A percentile compares a stretch with the other conserved stretches of the same genome.
Conservation (phyloP, 2,329 filamentous ascomycete species). For the Helminthosporium solani region DNA sequence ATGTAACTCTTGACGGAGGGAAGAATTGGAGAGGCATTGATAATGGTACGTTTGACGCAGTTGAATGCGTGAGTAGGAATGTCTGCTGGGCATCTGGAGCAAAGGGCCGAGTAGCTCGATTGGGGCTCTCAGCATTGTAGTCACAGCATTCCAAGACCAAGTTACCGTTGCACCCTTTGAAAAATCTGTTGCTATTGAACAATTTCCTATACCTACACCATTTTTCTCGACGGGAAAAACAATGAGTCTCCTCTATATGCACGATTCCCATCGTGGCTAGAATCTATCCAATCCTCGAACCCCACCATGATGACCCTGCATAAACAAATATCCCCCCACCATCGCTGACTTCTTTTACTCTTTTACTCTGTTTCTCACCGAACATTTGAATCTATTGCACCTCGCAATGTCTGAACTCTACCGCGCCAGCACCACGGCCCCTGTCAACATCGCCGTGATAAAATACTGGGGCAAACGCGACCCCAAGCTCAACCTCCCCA, state of each 20-base stretch:
- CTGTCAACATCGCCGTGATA: constrained; percentile 97
- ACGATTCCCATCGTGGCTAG: neutral
- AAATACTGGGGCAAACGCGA: constrained; percentile 99
- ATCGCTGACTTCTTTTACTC: neutral
- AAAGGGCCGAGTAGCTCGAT: constrained; percentile 20
- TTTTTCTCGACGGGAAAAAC: no score
- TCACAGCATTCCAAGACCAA: no score
- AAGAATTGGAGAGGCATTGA: constrained; percentile 24
- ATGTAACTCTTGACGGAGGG: constrained; percentile 30
- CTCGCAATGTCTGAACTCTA: constrained; percentile 61
- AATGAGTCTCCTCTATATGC: neutral
- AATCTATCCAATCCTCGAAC: neutral
- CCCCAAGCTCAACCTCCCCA: constrained; percentile 88
- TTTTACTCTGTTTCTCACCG: neutral
- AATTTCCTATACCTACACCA: no score
- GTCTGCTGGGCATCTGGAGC: constrained; percentile 32
- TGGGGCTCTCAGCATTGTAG: constrained; percentile 1
- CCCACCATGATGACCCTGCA: constrained; percentile 2
- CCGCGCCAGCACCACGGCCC: constrained; percentile 91
- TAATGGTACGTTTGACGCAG: constrained; percentile 32
- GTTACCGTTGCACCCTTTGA: no score
- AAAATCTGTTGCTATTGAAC: no score
- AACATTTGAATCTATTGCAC: neutral
- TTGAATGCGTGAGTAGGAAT: constrained; percentile 20
- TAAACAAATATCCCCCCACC: neutral